A percentile compares a stretch with the other conserved stretches of the same genome.
Evolutionary conservation across 73 alveolate genomes (phyloP).

Genomic region (Tetrahymena elliotti): DNA sequence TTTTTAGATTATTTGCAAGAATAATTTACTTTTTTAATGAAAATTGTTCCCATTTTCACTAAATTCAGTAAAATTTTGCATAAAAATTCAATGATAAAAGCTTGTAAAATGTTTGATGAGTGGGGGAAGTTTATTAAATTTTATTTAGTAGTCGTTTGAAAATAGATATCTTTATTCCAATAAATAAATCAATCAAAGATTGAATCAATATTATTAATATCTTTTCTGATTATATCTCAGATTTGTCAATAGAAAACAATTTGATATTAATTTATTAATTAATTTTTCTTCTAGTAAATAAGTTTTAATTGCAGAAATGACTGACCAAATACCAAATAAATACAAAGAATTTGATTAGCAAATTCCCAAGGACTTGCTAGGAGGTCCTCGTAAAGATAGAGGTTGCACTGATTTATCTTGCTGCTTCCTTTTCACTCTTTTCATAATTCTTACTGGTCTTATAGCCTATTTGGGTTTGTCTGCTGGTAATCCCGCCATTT

Average conservation of each 20-base stretch:
- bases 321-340: background rate
- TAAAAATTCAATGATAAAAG: too few species aligned
- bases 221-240: background rate
- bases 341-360: background rate
- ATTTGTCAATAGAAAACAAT: background rate
- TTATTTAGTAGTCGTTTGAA: background rate
- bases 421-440: background rate
- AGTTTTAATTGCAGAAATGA: background rate
- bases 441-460: background rate
- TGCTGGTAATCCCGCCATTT: background rate
- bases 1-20: too few species aligned
- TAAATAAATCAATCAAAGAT: too few species aligned
- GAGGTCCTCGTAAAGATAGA: constrained; percentile 1
- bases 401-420: background rate
- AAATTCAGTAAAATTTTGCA: background rate
- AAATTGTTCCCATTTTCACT: background rate
- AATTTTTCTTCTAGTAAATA: background rate
- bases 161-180: background rate
- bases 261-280: background rate
- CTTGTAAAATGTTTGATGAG: background rate
- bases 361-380: background rate
- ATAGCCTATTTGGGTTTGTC: background rate
- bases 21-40: background rate
- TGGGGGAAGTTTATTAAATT: background rate
- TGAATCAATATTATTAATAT: too few species aligned